Base-by-base conservation (phyloP, 106 monocot genomes). In the Ottelia alismoides region DNA sequence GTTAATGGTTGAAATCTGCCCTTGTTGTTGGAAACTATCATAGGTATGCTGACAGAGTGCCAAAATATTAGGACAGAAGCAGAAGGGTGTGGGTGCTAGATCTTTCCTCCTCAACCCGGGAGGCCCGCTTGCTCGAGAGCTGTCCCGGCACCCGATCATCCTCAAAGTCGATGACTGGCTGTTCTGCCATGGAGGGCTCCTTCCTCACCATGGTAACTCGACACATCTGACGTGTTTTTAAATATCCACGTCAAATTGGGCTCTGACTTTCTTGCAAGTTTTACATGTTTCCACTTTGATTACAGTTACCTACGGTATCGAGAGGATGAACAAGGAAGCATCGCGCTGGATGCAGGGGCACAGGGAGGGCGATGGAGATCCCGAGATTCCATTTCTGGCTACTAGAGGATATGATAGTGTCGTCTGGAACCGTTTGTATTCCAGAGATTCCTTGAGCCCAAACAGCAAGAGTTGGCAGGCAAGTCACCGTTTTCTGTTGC, bases 111-210 rank as follows among this genome's bases (percentile, higher is more conserved):
- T 93, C 9, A 75, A 60, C 19, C 87, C 83, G 11, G 87, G 93
- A 47, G 80, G 87, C 54, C 75, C 50, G 12, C 51, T 88, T 47
- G 83, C 93, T 20, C 69, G 78, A 69, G 93, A 93, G 61, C 63
- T 93, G 67, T 71, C 83, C 29, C 56, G 49, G 3, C 77, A 93
- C 73, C 27, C 72, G 25, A 80, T 93, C 25, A 71, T 84, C 22
- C 70, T 93, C 2, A 84, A 80, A 55, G 63, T 93, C 51, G 72
- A 84, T 55, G 77, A 93, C 51, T 93, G 93, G 93, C 55, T 93
- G 6, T 93, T 93, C 53, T 93, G 93, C 56, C 93, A 93, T 76
- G 93, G 93, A 28, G 87, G 93, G 44, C 87, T 93, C 72, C 87
- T 93, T 65, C 93, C 93, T 57, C 87, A 93, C 67, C 93, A 93